Conservation (phyloP, 1,284 basidiomycete species). For the Ceratobasidium sp. region DNA sequence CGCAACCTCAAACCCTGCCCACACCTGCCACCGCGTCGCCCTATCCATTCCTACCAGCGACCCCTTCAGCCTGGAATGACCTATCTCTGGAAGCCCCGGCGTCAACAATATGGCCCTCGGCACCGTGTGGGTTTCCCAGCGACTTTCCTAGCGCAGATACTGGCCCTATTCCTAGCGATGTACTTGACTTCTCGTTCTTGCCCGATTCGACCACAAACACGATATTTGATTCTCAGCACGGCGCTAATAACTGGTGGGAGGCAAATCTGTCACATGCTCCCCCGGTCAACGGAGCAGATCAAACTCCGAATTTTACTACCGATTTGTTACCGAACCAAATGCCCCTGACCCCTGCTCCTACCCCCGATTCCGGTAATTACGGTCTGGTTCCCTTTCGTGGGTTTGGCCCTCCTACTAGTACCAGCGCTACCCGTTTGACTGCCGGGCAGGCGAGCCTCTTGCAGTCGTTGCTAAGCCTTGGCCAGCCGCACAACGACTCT, state of each 20-base stretch:
- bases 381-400: neutral
- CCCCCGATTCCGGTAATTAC: neutral
- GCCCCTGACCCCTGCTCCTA: neutral
- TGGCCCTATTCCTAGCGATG: neutral
- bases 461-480: constrained; percentile 30
- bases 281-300: neutral
- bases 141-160: too few relatives aligned
- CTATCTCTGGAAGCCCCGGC: too few relatives aligned
- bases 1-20: neutral
- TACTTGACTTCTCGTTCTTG: constrained; percentile 26
- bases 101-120: too few relatives aligned
- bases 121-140: too few relatives aligned
- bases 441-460: constrained; percentile 34
- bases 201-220: neutral
- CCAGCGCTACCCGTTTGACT: neutral
- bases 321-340: neutral
- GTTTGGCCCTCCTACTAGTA: neutral
- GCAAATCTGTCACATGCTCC: neutral
- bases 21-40: neutral
- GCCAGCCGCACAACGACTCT: neutral
- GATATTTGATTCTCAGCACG: neutral
- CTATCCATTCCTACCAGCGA: neutral
- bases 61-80: neutral
- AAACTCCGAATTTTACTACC: neutral
- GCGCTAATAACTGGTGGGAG: constrained; percentile 8